Base-by-base conservation (phyloP, 495 filamentous ascomycete species). In the Podospora tetraspora region DNA sequence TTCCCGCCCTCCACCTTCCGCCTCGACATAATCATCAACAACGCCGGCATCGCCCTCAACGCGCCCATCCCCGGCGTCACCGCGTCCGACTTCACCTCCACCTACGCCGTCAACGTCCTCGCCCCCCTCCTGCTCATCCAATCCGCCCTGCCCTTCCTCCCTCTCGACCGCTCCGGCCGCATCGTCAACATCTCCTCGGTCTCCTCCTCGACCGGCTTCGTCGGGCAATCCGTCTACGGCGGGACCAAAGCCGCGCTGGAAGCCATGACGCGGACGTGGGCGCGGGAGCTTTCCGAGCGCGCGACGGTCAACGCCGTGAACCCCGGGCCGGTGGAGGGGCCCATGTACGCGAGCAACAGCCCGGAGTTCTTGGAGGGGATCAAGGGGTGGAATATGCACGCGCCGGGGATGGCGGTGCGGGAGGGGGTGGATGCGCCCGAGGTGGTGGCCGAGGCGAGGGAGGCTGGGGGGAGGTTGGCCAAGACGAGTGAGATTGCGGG, bases 201-300 rank as follows among this genome's bases (percentile, higher is more conserved):
- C 9, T 85, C 88, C 6, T 85, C 90, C 1, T 84, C 83, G 4
- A 76, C 89, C 12, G 92, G 93, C 0, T 92, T 92, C 78, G 74
- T 81, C 3, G 85, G 82, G 7, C 91, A 95, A 77, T 85, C 85
- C 8, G 87, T 96, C 34, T 97, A 97, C 74, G 92, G 91, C 56
- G 93, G 92, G 3, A 94, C 90, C 70, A 97, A 97, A 78, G 93
- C 91, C 0, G 93, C 94, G 0, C 72, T 97, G 34, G 94, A 97
- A 70, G 86, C 90, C n/a, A 95, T 97, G 93, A 96, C 93, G 12
- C 84, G 94, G 10, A 93, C 91, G 2, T 97, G 93, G 94, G 82
- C 88, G 0, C 84, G 91, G 22, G 94, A 97, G 79, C 80, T 97
- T 43, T 82, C 87, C 3, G 90, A 95, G 75, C 81, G 87, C 9